Evolutionary conservation across 345 rosid genomes (phyloP).

Genomic region (Adansonia digitata): DNA sequence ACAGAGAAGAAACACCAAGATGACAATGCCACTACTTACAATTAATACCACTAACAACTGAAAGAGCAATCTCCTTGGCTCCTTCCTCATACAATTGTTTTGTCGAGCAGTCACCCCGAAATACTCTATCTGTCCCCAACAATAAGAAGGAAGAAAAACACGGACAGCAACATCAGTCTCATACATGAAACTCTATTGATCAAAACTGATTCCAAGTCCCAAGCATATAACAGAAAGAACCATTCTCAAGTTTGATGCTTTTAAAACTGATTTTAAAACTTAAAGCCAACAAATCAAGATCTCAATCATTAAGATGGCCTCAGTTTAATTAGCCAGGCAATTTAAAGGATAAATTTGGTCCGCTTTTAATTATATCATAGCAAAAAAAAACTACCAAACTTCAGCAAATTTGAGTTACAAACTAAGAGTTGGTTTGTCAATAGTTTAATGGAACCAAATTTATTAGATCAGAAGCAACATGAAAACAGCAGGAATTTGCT

Average conservation of each 20-base stretch:
- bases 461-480: background rate
- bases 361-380: background rate
- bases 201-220: constrained; percentile 5
- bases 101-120: constrained; percentile 76
- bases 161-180: background rate
- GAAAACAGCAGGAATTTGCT: constrained; percentile 12
- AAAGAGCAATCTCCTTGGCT: constrained; percentile 79
- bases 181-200: background rate
- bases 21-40: constrained; percentile 43
- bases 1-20: background rate
- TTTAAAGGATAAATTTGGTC: background rate
- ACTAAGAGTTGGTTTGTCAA: background rate
- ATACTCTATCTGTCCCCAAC: constrained; percentile 71
- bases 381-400: background rate
- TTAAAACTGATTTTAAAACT: background rate
- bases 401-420: background rate
- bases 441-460: background rate
- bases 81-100: constrained; percentile 81
- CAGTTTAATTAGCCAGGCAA: background rate
- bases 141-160: constrained; percentile 14
- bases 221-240: background rate
- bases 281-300: constrained; percentile 2
- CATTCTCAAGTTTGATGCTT: constrained; percentile 14
- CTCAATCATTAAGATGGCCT: constrained; percentile 4
- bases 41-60: constrained; percentile 83